Percentiles rank a stretch among this genome's conserved stretches.
Conservation (phyloP, 441 rosid species). For the Erodium trifolium region DNA sequence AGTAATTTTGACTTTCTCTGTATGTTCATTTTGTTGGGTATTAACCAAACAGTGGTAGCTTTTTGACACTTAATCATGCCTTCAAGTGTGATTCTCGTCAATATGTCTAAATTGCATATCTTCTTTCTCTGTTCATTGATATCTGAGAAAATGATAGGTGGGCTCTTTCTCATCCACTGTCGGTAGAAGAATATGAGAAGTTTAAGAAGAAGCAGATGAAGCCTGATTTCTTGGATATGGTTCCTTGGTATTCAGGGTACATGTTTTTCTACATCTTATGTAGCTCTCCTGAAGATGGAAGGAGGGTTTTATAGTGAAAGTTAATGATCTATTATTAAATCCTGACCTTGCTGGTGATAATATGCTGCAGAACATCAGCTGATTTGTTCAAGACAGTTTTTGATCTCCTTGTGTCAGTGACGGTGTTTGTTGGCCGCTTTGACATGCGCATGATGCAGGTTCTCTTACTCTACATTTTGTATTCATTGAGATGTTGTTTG, state of each 20-base stretch:
- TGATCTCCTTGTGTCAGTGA: conserved; percentile 96
- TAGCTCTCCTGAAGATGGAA: neutral
- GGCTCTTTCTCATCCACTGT: conserved; percentile 93
- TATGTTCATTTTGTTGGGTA: neutral
- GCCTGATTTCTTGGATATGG: conserved; percentile 98
- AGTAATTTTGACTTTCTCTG: neutral
- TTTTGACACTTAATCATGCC: neutral
- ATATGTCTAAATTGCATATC: neutral
- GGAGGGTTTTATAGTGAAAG: neutral
- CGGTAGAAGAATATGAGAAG: conserved; percentile 74
- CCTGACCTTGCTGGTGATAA: conserved; percentile 9
- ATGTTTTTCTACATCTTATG: conserved; percentile 11
- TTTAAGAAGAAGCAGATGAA: conserved; percentile 75
- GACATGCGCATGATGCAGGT: conserved; percentile 99
- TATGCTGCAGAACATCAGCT: conserved; percentile 88
- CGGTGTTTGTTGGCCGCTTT: conserved; percentile 97
- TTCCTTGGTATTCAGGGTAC: conserved; percentile 99
- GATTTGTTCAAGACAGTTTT: conserved; percentile 96
- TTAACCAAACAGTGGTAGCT: neutral
- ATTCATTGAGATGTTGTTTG: conserved; percentile 10
- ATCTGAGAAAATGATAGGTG: conserved; percentile 47
- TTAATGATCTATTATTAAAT: neutral
- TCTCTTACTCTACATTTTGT: conserved; percentile 10
- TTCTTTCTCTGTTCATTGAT: conserved; percentile 4
- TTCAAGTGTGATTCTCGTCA: neutral